These are phyloP conservation scores for Aspergillus puulaauensis DNA, from an alignment of 2,329 filamentous ascomycete species.

Conservation along the genomic window DNA sequence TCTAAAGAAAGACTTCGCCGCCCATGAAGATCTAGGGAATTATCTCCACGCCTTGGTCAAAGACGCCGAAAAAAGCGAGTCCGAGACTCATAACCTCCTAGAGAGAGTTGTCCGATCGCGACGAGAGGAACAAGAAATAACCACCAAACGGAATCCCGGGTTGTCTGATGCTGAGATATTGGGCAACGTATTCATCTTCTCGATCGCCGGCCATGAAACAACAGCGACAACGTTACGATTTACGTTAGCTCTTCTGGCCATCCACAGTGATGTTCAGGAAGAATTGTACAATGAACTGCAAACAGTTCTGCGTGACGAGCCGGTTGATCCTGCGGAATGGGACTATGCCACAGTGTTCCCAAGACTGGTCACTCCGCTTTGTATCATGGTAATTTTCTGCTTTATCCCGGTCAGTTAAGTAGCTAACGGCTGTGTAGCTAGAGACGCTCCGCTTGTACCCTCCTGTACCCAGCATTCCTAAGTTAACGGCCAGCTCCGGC, in stretches of 20 bases:
- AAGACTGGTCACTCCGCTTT: constrained; percentile 29
- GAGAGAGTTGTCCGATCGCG: constrained; percentile 13
- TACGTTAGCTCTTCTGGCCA: constrained; percentile 45
- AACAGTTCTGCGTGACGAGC: constrained; percentile 20
- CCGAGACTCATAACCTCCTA: constrained; percentile 13
- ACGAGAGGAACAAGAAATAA: not conserved
- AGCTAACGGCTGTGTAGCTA: constrained; percentile 24
- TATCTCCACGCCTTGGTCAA: constrained; percentile 18
- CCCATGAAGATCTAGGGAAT: constrained; percentile 22
- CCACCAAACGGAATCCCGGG: not conserved
- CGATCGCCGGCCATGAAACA: constrained; percentile 54
- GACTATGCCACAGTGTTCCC: constrained; percentile 41
- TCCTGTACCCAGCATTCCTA: constrained; percentile 30
- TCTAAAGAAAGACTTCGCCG: constrained; percentile 33
- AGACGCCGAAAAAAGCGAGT: constrained; percentile 23
- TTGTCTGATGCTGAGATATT: constrained; percentile 43
- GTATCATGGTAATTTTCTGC: constrained; percentile 19
- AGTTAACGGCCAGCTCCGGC: constrained; percentile 25
- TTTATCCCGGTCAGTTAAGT: not conserved
- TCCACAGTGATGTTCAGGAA: constrained; percentile 45
- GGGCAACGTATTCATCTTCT: constrained; percentile 51
- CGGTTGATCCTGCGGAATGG: constrained; percentile 25
- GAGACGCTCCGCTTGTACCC: constrained; percentile 47
- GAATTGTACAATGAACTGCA: constrained; percentile 47
- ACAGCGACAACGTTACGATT: constrained; percentile 49